Percentiles rank a stretch among this genome's conserved stretches.
These are phyloP conservation scores for Lithohypha guttulata DNA, from an alignment of 2,329 filamentous ascomycete genomes.

Conservation along the genomic window DNA sequence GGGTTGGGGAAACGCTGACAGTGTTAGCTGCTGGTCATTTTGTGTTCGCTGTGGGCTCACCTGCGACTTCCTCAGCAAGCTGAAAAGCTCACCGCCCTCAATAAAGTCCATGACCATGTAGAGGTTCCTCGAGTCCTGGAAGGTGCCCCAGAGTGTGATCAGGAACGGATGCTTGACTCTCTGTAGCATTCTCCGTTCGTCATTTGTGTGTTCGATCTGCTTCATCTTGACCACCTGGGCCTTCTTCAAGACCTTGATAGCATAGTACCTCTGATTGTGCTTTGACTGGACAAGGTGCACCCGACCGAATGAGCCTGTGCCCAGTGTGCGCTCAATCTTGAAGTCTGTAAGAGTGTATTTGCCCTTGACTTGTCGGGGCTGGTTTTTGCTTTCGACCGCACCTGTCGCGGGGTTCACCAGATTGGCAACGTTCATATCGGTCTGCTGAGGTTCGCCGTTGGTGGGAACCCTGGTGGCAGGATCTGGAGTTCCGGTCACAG, in stretches of 20 bases:
- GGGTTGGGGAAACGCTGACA: constrained; percentile 92
- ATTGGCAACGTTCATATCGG: constrained; percentile 19
- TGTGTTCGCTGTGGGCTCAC: constrained; percentile 39
- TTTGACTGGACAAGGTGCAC: constrained; percentile 96
- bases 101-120: constrained; percentile 99
- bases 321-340: constrained; percentile 76
- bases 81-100: constrained; percentile 95
- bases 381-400: constrained; percentile 26
- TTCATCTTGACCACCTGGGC: constrained; percentile 99
- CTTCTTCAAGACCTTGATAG: constrained; percentile 97
- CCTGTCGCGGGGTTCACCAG: constrained; percentile 14
- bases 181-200: constrained; percentile 89
- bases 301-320: constrained; percentile 91
- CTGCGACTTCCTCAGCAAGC: constrained; percentile 81
- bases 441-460: constrained; percentile 17
- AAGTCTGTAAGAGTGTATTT: constrained; percentile 95
- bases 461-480: constrained; percentile 21
- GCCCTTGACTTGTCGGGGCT: constrained; percentile 69
- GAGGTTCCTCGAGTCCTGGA: constrained; percentile 86
- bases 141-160: constrained; percentile 96
- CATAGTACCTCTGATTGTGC: constrained; percentile 97
- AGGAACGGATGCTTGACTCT: constrained; percentile 97
- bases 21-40: constrained; percentile 10
- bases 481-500: constrained; percentile 19
- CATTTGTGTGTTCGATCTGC: constrained; percentile 98